These are phyloP conservation scores for Megacollybia platyphylla DNA, from an alignment of 1,284 basidiomycete species.

Conservation along the genomic window DNA sequence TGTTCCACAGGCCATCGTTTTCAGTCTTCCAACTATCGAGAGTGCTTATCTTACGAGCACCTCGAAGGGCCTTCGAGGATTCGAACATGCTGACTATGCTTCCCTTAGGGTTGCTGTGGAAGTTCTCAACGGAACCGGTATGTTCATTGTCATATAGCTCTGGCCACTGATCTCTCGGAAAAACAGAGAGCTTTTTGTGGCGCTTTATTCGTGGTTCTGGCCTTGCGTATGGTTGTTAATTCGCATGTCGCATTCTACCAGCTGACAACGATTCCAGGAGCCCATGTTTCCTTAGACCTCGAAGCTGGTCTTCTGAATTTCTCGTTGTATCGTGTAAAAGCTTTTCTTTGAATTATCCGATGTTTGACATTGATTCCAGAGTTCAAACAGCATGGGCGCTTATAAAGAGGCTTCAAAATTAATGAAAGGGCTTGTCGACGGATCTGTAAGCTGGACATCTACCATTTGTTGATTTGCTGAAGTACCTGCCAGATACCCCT, in stretches of 20 bases:
- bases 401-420: constrained; percentile 75
- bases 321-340: constrained; percentile 66
- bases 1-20: constrained; percentile 58
- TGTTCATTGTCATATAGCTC: constrained; percentile 77
- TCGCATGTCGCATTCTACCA: too few relatives aligned
- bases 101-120: constrained; percentile 78
- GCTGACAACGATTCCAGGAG: constrained; percentile 21
- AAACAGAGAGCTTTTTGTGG: neutral
- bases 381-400: constrained; percentile 80
- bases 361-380: constrained; percentile 28
- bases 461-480: constrained; percentile 2
- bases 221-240: constrained; percentile 61
- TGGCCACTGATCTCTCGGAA: neutral
- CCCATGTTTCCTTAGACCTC: constrained; percentile 65
- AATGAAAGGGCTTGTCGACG: constrained; percentile 65
- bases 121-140: constrained; percentile 89
- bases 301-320: constrained; percentile 81
- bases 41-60: constrained; percentile 81
- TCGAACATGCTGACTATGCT: constrained; percentile 76
- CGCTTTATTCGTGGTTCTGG: constrained; percentile 74
- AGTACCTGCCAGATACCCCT: constrained; percentile 53
- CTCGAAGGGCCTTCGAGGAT: constrained; percentile 70
- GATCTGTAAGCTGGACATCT: constrained; percentile 47
- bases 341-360: neutral
- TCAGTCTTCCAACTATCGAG: constrained; percentile 89